Conservation (phyloP, 768 basidiomycete species). For the Lactarius sp. region DNA sequence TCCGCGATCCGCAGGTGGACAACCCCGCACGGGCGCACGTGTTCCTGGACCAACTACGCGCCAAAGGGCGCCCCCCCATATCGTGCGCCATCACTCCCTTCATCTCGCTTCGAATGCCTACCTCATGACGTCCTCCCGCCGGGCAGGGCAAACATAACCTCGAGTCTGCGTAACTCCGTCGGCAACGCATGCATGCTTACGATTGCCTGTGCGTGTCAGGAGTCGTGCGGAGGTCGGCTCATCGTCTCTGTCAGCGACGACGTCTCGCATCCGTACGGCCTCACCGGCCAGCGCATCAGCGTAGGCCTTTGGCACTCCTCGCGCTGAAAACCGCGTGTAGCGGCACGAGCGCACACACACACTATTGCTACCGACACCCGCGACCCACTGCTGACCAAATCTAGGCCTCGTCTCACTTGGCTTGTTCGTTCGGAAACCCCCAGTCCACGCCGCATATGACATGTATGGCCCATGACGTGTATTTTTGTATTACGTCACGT, state of each 20-base stretch:
- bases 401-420: background rate
- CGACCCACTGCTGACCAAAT: background rate
- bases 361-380: too few relatives aligned
- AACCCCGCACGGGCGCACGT: background rate
- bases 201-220: background rate
- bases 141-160: background rate
- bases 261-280: background rate
- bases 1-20: conserved; percentile 4
- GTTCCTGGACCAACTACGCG: background rate
- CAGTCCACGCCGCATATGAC: too few relatives aligned
- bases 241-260: conserved; percentile 12
- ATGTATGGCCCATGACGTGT: too few relatives aligned
- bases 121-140: background rate
- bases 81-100: background rate
- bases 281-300: conserved; percentile 10
- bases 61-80: background rate
- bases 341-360: background rate
- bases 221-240: background rate
- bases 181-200: background rate
- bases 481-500: background rate
- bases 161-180: background rate
- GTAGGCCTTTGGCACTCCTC: background rate
- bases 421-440: too few relatives aligned
- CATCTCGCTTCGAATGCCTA: background rate
- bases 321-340: background rate